These are phyloP conservation scores for Puccinellia tenuiflora DNA, from an alignment of 176 grass and related monocot genomes.

Conservation along the genomic window DNA sequence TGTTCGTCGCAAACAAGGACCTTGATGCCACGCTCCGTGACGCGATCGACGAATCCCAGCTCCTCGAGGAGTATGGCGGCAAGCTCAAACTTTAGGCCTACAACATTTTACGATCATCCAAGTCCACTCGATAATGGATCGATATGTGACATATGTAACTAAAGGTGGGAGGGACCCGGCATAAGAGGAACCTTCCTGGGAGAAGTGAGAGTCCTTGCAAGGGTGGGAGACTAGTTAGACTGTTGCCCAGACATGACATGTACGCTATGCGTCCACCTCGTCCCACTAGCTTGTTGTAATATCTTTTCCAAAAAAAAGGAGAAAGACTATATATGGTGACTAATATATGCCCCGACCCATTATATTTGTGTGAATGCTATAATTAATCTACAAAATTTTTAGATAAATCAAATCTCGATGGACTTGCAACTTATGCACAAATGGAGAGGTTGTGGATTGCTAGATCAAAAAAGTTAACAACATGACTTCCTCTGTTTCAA, in stretches of 20 bases:
- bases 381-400: neutral
- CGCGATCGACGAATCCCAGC: conserved; percentile 55
- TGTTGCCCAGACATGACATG: neutral
- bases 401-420: neutral
- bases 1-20: conserved; percentile 69
- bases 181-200: neutral
- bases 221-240: neutral
- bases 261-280: neutral
- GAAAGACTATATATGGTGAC: neutral
- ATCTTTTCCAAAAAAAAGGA: neutral
- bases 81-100: conserved; percentile 33
- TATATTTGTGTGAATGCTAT: neutral
- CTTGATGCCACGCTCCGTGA: conserved; percentile 38
- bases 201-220: neutral
- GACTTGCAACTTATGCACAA: neutral
- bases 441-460: neutral
- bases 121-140: neutral
- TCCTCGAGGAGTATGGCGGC: conserved; percentile 57
- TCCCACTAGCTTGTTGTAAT: neutral
- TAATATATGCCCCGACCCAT: neutral
- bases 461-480: neutral
- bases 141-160: neutral
- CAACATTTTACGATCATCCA: neutral
- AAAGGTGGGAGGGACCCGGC: neutral
- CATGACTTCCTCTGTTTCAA: too few relatives aligned